phyloP scores from a whole-genome alignment of 169 alveolate species.

The Blepharisma undulans region DNA sequence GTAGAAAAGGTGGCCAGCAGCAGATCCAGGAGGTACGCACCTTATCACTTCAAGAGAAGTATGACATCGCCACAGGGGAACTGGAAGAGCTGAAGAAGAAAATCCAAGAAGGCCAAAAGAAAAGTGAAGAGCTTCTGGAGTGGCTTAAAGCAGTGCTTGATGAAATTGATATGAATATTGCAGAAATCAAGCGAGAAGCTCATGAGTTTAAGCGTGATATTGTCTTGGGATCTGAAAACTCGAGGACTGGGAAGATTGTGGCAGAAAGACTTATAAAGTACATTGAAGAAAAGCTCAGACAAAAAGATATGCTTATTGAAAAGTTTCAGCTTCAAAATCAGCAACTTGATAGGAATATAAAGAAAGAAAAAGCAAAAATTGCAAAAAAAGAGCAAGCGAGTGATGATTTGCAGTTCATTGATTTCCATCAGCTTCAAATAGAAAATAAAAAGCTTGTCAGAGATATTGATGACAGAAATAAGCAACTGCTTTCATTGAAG shows the following conservation, averaged over 20 bases:
- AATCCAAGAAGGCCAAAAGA: conserved; percentile 78
- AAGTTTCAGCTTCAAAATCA: conserved; percentile 78
- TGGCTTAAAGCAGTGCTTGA: conserved; percentile 80
- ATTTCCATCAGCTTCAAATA: conserved; percentile 90
- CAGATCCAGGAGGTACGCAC: conserved; percentile 39
- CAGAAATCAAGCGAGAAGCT: conserved; percentile 87
- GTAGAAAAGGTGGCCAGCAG: conserved; percentile 45
- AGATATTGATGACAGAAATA: conserved; percentile 90
- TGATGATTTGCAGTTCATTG: conserved; percentile 88
- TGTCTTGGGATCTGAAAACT: conserved; percentile 72
- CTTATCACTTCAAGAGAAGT: conserved; percentile 73
- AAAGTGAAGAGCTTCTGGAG: conserved; percentile 77
- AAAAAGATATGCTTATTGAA: conserved; percentile 82
- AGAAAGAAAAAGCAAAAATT: conserved; percentile 74
- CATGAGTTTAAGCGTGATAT: conserved; percentile 85
- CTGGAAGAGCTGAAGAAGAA: conserved; percentile 71
- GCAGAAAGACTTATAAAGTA: conserved; percentile 89
- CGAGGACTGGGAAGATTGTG: conserved; percentile 81
- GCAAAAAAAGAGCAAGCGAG: conserved; percentile 65
- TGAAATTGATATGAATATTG: conserved; percentile 81
- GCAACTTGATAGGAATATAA: conserved; percentile 73
- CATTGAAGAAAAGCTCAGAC: conserved; percentile 85
- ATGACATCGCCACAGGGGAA: conserved; percentile 77
- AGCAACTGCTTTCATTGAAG: conserved; percentile 76
- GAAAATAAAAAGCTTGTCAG: conserved; percentile 91